Evolutionary conservation across 73 alveolate genomes (phyloP), one percentile per base, ranked within the genome.

Genomic region (Halteria grandinella): DNA sequence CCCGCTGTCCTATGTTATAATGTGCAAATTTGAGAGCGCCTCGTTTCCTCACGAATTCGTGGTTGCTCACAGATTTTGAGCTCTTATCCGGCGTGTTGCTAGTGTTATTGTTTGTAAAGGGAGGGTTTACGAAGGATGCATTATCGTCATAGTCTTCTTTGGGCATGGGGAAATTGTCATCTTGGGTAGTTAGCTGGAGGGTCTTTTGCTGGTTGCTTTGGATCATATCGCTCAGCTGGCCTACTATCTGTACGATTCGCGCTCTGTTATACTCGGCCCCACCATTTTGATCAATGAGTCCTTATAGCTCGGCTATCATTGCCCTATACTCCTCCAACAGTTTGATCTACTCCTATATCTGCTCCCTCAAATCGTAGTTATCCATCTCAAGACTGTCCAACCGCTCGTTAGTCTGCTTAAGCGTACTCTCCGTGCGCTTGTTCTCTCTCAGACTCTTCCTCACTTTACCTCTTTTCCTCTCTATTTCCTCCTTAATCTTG

Each of bases 1-100:
- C 45, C 36, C 47, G 47, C 27, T 77, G 40, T 28, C 62, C 71
- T 12, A 77, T 18, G 20, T 77, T 57, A 29, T 62, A 77, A 32
- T 55, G 39, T 17, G 40, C 12, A 48, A 77, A 50, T 49, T 60
- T 77, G 1, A 18, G 37, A 18, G 8, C 1, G 18, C 28, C 18
- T 40, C n/a, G 4, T 39, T 7, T 18, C 10, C 5, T 28, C 58
- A 60, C 11, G 4, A 4, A 21, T 14, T 40, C 4, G 4, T 2
- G 25, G 20, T 18, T 37, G 60, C 21, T 32, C 33, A 10, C 34
- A 4, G 12, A 25, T 36, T 36, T 60, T 60, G 21, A 1, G 17
- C 21, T 36, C 39, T 2, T 60, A 55, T 2, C 34, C 77, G 2
- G 37, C 51, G n/a, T 21, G n/a, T 6, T 14, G 18, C 27, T 32